A percentile compares a stretch with the other conserved stretches of the same genome.
These are phyloP conservation scores for Russula sp. DNA, from an alignment of 768 basidiomycete species.

Conservation along the genomic window DNA sequence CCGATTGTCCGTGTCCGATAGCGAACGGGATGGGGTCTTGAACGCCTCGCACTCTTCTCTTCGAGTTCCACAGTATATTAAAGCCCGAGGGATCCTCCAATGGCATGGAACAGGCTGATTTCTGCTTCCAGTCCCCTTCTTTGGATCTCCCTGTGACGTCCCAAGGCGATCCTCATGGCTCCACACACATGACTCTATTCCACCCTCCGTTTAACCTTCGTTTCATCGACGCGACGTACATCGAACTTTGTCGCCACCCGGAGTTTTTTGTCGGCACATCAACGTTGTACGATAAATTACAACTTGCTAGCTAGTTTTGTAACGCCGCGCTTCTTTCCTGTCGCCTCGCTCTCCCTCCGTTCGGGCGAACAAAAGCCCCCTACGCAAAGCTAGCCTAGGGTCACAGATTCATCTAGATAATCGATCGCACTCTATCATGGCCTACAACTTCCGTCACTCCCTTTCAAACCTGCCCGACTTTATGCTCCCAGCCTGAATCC, in stretches of 20 bases:
- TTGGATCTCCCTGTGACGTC: neutral
- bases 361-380: neutral
- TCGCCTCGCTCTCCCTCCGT: neutral
- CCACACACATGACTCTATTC: neutral
- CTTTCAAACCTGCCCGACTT: constrained; percentile 5
- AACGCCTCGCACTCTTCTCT: constrained; percentile 1
- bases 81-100: neutral
- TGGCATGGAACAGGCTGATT: neutral
- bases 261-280: neutral
- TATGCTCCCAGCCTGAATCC: neutral
- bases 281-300: neutral
- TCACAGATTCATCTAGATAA: neutral
- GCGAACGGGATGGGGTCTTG: no score
- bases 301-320: constrained; percentile 2
- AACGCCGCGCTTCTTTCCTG: neutral
- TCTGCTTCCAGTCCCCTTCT: neutral
- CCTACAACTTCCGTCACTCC: neutral
- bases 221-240: neutral
- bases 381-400: neutral
- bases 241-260: neutral
- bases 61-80: constrained; percentile 1
- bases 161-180: constrained; percentile 8
- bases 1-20: neutral
- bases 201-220: neutral
- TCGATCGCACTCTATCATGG: neutral